Base-by-base conservation (phyloP, 2,329 filamentous ascomycete species). In the Blastomyces percursus region DNA sequence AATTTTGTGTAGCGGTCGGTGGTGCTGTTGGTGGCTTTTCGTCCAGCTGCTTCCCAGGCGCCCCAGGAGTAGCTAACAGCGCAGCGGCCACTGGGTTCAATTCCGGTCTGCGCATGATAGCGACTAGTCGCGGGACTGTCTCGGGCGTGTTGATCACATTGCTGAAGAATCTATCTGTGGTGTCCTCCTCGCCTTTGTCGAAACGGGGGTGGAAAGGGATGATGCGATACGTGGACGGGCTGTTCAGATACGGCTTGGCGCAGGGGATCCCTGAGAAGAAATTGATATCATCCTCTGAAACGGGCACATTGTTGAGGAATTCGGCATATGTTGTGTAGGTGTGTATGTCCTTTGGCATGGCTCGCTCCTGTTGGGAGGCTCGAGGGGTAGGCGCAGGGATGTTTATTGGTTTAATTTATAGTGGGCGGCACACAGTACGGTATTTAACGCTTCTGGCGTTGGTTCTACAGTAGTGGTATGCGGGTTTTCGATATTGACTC, bases 101-200 rank as follows among this genome's bases (percentile, higher is more conserved):
- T 57, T 57, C 54, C 5, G 54, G 54, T 44, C 46, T 63, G 14
- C 67, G 63, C 40, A 63, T 59, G 27, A 67, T 30, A 30, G 66
- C 60, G 27, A 68, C 54, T 48, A 67, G 19, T 3, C 58, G 65
- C 50, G 64, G 67, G 52, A 68, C 61, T 4, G 67, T 68, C 56
- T 65, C 65, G n/a, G 52, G 30, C 30, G 64, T 58, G 35, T 67
- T 68, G 48, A 68, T 66, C 5, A 61, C 61, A 40, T 60, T 63
- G 50, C 59, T 64, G 63, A 68, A 67, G 62, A 68, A 68, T 19
- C 32, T 61, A 50, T 67, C 64, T 44, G 64, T 64, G 12, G 59
- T 63, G 54, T 60, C 63, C n/a, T 62, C 56, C 16, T 63, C 57
- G 3, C 35, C 35, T 38, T 52, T 64, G 19, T 61, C 55, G 32